Evolutionary conservation across 2,329 filamentous ascomycete species (phyloP).

Genomic region (Penicillium sp.): DNA sequence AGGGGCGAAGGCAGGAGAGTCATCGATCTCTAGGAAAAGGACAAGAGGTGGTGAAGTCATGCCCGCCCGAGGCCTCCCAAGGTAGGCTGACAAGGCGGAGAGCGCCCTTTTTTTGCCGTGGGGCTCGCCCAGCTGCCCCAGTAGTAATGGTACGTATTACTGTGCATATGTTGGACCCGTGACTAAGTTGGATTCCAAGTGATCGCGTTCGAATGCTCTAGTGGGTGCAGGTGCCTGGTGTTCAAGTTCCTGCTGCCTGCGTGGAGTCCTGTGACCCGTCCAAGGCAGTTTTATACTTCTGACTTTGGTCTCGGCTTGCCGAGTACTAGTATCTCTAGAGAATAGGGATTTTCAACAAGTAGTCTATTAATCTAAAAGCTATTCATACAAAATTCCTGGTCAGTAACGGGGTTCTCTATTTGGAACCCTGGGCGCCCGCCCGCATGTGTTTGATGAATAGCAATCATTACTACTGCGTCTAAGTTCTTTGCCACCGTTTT

Average conservation of each 20-base stretch:
- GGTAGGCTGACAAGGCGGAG: conserved; percentile 32
- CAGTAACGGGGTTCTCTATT: not conserved
- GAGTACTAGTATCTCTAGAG: too few relatives aligned
- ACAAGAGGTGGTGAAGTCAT: conserved; percentile 22
- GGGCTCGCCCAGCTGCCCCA: not conserved
- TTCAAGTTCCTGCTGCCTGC: not conserved
- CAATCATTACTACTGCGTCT: too few relatives aligned
- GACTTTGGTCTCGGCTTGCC: too few relatives aligned
- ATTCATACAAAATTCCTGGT: too few relatives aligned
- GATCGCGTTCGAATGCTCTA: not conserved
- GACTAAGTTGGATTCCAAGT: not conserved
- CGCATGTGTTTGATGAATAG: not conserved
- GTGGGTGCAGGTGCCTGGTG: not conserved
- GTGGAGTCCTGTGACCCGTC: not conserved
- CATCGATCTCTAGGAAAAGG: conserved; percentile 37
- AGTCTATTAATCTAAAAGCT: too few relatives aligned
- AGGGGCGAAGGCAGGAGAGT: conserved; percentile 42
- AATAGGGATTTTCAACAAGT: too few relatives aligned
- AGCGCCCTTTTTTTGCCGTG: conserved; percentile 29
- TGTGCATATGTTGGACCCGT: too few relatives aligned
- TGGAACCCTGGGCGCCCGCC: not conserved
- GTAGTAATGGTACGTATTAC: too few relatives aligned
- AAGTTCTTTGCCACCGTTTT: not conserved
- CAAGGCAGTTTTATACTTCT: not conserved
- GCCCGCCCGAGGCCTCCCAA: conserved; percentile 9